Base-by-base conservation (phyloP, 345 rosid species). In the Hevea brasiliensis region DNA sequence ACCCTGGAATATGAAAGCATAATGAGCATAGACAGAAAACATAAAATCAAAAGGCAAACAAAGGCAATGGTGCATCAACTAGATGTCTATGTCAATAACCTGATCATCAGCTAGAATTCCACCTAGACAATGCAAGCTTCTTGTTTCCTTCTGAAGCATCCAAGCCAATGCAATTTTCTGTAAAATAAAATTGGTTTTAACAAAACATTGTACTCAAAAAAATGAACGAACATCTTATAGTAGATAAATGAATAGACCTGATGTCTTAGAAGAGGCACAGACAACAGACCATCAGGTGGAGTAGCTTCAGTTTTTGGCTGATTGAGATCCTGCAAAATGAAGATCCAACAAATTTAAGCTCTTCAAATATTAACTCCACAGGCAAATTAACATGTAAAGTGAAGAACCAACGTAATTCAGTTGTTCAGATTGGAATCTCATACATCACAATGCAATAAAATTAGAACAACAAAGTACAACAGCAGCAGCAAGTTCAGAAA, bases 71-170 rank as follows among this genome's bases (percentile, higher is more conserved):
- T 71, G 23, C 45, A 66, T 3, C 35, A 24, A 42, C 40, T 48
- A 72, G 66, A 23, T 61, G 68, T 65, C 62, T 42, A 56, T 20
- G 68, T n/a, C 53, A 80, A 54, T 67, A 67, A 94, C 99, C 96
- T 95, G 98, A 79, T 95, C 99, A 86, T 95, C 99, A 66, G 99
- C 99, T 83, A 95, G 81, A 75, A 95, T 94, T 82, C 99, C 99
- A 73, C 99, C 99, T 76, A 86, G 77, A 73, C 97, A 95, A 68
- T 86, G 90, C 54, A 83, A 77, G 75, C 96, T 89, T 86, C 87
- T 90, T 41, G 86, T 89, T 87, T 94, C 97, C 82, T 88, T 94
- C 73, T 89, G 97, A 82, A 89, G 89, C 98, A 89, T 95, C 98
- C 98, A 95, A 27, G 92, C 86, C 89, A 95, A 81, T 73, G 99